phyloP scores from a whole-genome alignment of 2,329 filamentous ascomycete genomes.

The Colletotrichum camelliae region DNA sequence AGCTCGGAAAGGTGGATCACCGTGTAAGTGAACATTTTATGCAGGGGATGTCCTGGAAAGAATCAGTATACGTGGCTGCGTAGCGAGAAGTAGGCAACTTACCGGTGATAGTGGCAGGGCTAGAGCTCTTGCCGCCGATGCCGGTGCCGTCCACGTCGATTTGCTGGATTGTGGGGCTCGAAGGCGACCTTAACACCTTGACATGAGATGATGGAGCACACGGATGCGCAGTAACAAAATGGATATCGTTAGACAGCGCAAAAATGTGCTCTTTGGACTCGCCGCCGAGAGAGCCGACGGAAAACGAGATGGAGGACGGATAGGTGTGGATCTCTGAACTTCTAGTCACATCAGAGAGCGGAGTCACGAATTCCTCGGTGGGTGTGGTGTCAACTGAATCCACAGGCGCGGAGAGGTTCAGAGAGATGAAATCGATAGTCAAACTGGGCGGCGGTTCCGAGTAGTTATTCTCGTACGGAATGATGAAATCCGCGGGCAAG shows the following conservation, averaged over 20 bases:
- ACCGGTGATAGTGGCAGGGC: slow-evolving; percentile 54
- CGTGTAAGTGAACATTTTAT: slow-evolving; percentile 67
- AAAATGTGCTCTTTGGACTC: slow-evolving; percentile 47
- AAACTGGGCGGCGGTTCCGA: slow-evolving; percentile 51
- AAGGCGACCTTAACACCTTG: slow-evolving; percentile 63
- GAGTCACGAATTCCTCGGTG: slow-evolving; percentile 44
- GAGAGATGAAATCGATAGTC: slow-evolving; percentile 52
- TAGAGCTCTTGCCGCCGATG: slow-evolving; percentile 47
- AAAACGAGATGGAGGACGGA: slow-evolving; percentile 46
- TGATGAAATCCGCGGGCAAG: slow-evolving; percentile 66
- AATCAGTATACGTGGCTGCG: background rate
- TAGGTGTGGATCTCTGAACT: slow-evolving; percentile 39
- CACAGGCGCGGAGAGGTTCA: slow-evolving; percentile 52
- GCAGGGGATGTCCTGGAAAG: slow-evolving; percentile 62
- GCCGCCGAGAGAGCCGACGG: slow-evolving; percentile 42
- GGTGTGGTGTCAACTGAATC: slow-evolving; percentile 52
- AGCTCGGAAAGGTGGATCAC: slow-evolving; percentile 65
- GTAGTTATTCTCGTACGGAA: slow-evolving; percentile 63
- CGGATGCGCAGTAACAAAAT: slow-evolving; percentile 71
- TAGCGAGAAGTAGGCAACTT: slow-evolving; percentile 26
- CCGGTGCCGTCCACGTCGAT: slow-evolving; percentile 56
- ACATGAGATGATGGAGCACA: slow-evolving; percentile 64
- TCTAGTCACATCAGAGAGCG: slow-evolving; percentile 38
- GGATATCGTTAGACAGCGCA: slow-evolving; percentile 61
- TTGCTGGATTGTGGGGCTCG: slow-evolving; percentile 64